Evolutionary conservation across 441 rosid genomes (phyloP), one percentile per base, ranked within the genome.

Genomic region (Populus tomentosa): DNA sequence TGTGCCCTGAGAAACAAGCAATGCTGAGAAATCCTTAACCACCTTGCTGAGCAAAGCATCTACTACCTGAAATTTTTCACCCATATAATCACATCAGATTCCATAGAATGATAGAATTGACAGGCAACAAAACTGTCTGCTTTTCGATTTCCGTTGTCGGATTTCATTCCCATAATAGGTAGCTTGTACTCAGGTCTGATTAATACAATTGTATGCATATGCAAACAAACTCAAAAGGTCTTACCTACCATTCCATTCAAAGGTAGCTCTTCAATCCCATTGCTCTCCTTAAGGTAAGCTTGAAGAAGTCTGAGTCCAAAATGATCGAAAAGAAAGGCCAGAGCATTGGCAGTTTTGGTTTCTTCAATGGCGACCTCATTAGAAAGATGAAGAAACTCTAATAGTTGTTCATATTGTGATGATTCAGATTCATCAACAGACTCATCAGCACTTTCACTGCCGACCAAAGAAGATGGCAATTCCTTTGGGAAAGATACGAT

Each of bases 171-270:
- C 63, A 59, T 73, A 6, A 24, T 21, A 4, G 65, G 11, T 61
- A 21, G 13, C 28, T 61, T 21, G 65, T n/a, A 1, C 13, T 21
- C 26, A 61, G 65, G 65, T 61, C 26, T 61, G 26, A 10, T 10
- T 59, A 3, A 20, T 8, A n/a, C 14, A 21, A 3, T 61, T 21
- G 13, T 61, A 9, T 3, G 9, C 65, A 59, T 24, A 4, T 28
- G 6, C 1, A 69, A 70, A 36, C 6, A n/a, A 68, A 72, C 46
- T 30, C 74, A 72, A 79, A 81, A 46, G 77, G 76, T 66, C 92
- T 88, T 89, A 92, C 97, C 92, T 88, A 95, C 99, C 98, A 84
- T 90, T 88, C 92, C 90, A 95, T 94, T 95, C 87, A 94, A 85
- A 88, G 98, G 95, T 40, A 90, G 67, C 70, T 87, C 93, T 33